A percentile compares a stretch with the other conserved stretches of the same genome.
Evolutionary conservation across 2,329 filamentous ascomycete genomes (phyloP).

Genomic region (Fusarium continuum): DNA sequence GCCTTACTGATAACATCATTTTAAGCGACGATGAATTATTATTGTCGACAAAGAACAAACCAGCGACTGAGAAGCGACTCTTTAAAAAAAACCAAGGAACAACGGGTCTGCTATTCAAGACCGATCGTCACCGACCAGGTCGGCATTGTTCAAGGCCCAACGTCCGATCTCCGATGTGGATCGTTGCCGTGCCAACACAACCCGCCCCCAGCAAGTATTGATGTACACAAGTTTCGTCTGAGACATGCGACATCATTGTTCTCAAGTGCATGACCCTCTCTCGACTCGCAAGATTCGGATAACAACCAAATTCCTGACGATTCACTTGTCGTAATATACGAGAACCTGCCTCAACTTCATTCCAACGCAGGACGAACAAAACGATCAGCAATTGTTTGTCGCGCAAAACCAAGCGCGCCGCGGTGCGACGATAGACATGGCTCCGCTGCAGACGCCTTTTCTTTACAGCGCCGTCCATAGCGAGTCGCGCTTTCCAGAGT

Average conservation of each 20-base stretch:
- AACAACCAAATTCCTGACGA: constrained; percentile 29
- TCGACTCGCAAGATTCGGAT: constrained; percentile 18
- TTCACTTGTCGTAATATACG: constrained; percentile 1
- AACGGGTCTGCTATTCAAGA: background rate
- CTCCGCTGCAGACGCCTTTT: constrained; percentile 65
- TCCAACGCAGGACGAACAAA: constrained; percentile 13
- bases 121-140: constrained; percentile 5
- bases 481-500: constrained; percentile 63
- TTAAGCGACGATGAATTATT: constrained; percentile 1
- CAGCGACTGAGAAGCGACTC: constrained; percentile 21
- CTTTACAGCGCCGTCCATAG: constrained; percentile 70
- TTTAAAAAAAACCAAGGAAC: constrained; percentile 8
- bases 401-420: constrained; percentile 20
- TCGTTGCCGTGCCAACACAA: constrained; percentile 43
- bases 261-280: constrained; percentile 9
- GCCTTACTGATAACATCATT: constrained; percentile 18
- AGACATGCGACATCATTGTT: constrained; percentile 26
- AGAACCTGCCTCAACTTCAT: constrained; percentile 11
- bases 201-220: constrained; percentile 1
- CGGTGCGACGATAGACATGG: constrained; percentile 33
- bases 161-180: constrained; percentile 25
- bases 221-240: constrained; percentile 30
- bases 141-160: constrained; percentile 16
- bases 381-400: constrained; percentile 6
- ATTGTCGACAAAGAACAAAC: background rate